Base-by-base conservation (phyloP, 176 grass and related monocot genomes). In the Musa schizocarpa region DNA sequence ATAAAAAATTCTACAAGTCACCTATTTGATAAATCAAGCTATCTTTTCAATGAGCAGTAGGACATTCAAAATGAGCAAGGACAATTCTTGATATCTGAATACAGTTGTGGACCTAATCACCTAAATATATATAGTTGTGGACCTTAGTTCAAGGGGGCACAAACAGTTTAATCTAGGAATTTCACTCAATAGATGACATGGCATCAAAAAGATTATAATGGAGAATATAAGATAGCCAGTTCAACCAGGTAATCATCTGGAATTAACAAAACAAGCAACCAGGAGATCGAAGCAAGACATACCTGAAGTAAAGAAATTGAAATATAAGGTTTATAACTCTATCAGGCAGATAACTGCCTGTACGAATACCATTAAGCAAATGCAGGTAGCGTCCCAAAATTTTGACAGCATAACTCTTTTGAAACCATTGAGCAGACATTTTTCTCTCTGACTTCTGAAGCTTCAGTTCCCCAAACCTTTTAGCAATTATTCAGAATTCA, bases 251-350 rank as follows among this genome's bases (percentile, higher is more conserved):
- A 65, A 34, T 29, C 11, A 9, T 68, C 16, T 61, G 11, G 14
- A 68, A 34, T 25, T 34, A 68, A 13, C 23, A 22, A 34, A 29
- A 68, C 14, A 54, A 73, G 50, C 16, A 73, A 54, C 23, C 54
- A 69, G 48, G 27, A 71, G 29, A 26, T 78, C 13, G 72, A 72
- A 26, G 26, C 53, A 75, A 74, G 49, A 74, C 74, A 76, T 75
- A 96, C 94, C 94, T 97, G 84, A 89, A 90, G 74, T 83, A 88
- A 12, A 97, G 77, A 82, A 91, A 97, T 84, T 97, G 94, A 87
- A 97, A 88, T 78, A 97, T 69, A 77, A 97, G 94, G 74, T 97
- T 97, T 75, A 86, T 88, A 72, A 93, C 90, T 80, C 94, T 88
- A 82, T 97, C 90, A 11, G 94, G 94, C 68, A 97, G 84, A 77